Conservation (phyloP, 176 grass and related monocot species). For the Carex parvula region DNA sequence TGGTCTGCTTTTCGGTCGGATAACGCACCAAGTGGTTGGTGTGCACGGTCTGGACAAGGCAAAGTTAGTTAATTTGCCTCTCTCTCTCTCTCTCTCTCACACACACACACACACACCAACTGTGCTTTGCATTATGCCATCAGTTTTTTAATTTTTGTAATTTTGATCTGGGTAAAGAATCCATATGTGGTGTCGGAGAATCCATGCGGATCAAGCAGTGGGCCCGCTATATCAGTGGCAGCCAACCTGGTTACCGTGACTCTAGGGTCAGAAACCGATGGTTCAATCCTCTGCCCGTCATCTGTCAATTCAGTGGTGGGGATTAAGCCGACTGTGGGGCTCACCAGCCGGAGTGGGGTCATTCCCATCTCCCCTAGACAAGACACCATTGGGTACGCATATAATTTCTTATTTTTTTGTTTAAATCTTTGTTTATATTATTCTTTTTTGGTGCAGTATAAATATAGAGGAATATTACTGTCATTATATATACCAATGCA, state of each 20-base stretch:
- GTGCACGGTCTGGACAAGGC: slow-evolving; percentile 46
- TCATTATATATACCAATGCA: slow-evolving; percentile 11
- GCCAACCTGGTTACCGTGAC: slow-evolving; percentile 65
- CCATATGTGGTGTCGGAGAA: slow-evolving; percentile 36
- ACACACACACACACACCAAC: background rate
- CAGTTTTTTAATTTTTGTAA: background rate
- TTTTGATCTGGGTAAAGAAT: slow-evolving; percentile 18
- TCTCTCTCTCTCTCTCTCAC: background rate
- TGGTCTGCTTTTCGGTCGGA: slow-evolving; percentile 47
- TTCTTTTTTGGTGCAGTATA: background rate
- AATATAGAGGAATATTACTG: background rate
- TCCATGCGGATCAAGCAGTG: slow-evolving; percentile 53
- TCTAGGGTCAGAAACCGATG: slow-evolving; percentile 59
- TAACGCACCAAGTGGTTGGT: slow-evolving; percentile 29
- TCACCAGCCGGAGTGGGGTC: slow-evolving; percentile 63
- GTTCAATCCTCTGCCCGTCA: slow-evolving; percentile 62
- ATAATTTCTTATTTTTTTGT: background rate
- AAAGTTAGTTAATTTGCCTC: slow-evolving; percentile 16
- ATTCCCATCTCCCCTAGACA: slow-evolving; percentile 45
- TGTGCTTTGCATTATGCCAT: no score
- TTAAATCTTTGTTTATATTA: background rate
- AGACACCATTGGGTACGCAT: slow-evolving; percentile 54
- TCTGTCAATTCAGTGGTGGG: slow-evolving; percentile 51
- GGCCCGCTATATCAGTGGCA: slow-evolving; percentile 44
- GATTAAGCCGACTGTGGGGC: slow-evolving; percentile 65